phyloP scores from a whole-genome alignment of 192 early-diverging fungal genomes.

The Coemansia sp. region DNA sequence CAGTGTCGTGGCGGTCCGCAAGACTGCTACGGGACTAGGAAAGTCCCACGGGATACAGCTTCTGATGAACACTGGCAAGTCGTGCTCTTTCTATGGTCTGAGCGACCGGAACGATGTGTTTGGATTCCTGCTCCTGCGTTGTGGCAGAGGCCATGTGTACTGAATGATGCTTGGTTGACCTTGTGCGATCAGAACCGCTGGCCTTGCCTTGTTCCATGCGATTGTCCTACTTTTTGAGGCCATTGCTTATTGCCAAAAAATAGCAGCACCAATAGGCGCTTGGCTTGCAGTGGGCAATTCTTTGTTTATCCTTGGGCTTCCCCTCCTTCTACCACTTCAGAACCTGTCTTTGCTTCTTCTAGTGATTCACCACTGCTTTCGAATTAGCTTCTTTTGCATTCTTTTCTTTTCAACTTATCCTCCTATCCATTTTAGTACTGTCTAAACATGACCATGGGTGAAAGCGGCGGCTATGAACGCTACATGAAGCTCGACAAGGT shows the following conservation, averaged over 20 bases:
- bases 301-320: not conserved
- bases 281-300: not conserved
- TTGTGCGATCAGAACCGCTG: not conserved
- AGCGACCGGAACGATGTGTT: constrained; percentile 47
- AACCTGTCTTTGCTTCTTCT: not conserved
- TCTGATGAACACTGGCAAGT: constrained; percentile 34
- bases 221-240: not conserved
- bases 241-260: not conserved
- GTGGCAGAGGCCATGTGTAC: constrained; percentile 40
- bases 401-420: not conserved
- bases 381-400: constrained; percentile 2
- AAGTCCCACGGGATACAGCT: constrained; percentile 50
- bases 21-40: constrained; percentile 34
- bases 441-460: constrained; percentile 29
- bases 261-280: not conserved
- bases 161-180: not conserved
- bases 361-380: not conserved
- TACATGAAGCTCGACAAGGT: constrained; percentile 77
- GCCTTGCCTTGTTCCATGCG: not conserved
- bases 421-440: not conserved
- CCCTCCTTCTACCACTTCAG: not conserved
- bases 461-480: constrained; percentile 37
- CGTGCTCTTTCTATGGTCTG: constrained; percentile 42
- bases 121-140: constrained; percentile 52
- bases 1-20: constrained; percentile 50